Percentiles rank a stretch among this genome's conserved stretches.
phyloP scores from a whole-genome alignment of 164 flowering plant genomes.

The Vitis cinerea region DNA sequence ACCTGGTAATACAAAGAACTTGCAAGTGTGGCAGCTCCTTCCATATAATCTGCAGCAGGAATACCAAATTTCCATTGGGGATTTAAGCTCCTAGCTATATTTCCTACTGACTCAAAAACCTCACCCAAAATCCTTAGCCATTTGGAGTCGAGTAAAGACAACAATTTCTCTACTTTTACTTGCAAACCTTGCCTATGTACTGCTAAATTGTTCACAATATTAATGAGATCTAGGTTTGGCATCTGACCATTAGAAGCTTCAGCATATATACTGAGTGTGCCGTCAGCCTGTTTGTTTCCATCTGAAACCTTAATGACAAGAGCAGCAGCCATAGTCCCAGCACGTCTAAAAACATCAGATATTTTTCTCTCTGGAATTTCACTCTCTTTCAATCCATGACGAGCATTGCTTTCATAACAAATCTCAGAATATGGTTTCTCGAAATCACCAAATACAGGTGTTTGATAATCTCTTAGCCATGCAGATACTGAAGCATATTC shows the following conservation, averaged over 20 bases:
- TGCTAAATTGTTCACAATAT: conserved; percentile 82
- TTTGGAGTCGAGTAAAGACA: conserved; percentile 47
- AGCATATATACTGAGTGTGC: conserved; percentile 73
- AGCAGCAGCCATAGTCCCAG: conserved; percentile 99
- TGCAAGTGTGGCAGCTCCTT: conserved; percentile 82
- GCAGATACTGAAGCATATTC: conserved; percentile 77
- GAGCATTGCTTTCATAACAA: conserved; percentile 22
- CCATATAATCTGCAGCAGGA: conserved; percentile 66
- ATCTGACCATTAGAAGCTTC: conserved; percentile 99
- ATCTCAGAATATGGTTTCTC: conserved; percentile 21
- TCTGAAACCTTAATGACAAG: conserved; percentile 75
- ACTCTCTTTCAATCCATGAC: conserved; percentile 19
- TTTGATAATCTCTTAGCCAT: conserved; percentile 87
- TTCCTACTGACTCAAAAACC: conserved; percentile 55
- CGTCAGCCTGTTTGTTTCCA: conserved; percentile 39
- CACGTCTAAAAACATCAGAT: conserved; percentile 60
- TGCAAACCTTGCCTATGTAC: conserved; percentile 81
- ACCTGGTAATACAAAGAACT: conserved; percentile 89
- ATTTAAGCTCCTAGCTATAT: conserved; percentile 58
- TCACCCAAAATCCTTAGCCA: conserved; percentile 62
- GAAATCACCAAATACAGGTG: conserved; percentile 46
- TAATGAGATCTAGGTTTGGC: conserved; percentile 97
- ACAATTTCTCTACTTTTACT: conserved; percentile 64
- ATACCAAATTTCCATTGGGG: conserved; percentile 80
- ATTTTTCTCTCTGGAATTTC: conserved; percentile 14